A percentile compares a stretch with the other conserved stretches of the same genome.
Conservation (phyloP, 371 early-diverging fungal species). For the Batrachochytrium dendrobatidis region DNA sequence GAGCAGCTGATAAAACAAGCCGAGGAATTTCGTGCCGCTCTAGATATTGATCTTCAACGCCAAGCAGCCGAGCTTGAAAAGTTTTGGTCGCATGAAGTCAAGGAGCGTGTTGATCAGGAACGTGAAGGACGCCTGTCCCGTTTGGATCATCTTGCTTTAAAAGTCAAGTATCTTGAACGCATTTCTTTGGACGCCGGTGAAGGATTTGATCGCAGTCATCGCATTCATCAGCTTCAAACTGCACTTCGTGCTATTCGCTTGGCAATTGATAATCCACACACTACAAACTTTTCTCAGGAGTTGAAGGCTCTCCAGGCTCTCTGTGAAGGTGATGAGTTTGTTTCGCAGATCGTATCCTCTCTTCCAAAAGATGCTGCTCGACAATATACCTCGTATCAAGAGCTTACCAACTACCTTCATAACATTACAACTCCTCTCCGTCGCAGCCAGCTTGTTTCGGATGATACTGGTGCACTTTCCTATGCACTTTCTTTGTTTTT, state of each 20-base stretch:
- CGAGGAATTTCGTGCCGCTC: slow-evolving; percentile 29
- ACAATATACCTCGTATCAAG: slow-evolving; percentile 65
- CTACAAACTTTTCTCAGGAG: slow-evolving; percentile 60
- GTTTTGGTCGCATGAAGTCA: slow-evolving; percentile 57
- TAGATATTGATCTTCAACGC: slow-evolving; percentile 29
- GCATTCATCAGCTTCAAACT: slow-evolving; percentile 18
- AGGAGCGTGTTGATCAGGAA: slow-evolving; percentile 77
- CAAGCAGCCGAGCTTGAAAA: slow-evolving; percentile 43
- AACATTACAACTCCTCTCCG: slow-evolving; percentile 65
- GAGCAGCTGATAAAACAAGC: slow-evolving; percentile 22
- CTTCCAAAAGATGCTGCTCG: slow-evolving; percentile 56
- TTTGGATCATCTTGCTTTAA: slow-evolving; percentile 68
- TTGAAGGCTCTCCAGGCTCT: slow-evolving; percentile 51
- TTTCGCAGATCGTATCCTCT: slow-evolving; percentile 55
- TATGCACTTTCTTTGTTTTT: slow-evolving; percentile 68
- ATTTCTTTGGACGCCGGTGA: slow-evolving; percentile 55
- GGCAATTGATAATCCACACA: slow-evolving; percentile 5
- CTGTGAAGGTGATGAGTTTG: slow-evolving; percentile 61
- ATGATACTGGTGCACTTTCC: slow-evolving; percentile 75
- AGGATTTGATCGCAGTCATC: slow-evolving; percentile 13
- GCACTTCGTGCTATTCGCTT: slow-evolving; percentile 17
- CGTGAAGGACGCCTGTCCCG: slow-evolving; percentile 83
- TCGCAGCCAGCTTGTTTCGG: slow-evolving; percentile 77
- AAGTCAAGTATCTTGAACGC: slow-evolving; percentile 65
- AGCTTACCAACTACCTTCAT: slow-evolving; percentile 68